Percentiles rank a stretch among this genome's conserved stretches.
Evolutionary conservation across 441 rosid species (phyloP).

Genomic region (Gossypium schwendimanii): DNA sequence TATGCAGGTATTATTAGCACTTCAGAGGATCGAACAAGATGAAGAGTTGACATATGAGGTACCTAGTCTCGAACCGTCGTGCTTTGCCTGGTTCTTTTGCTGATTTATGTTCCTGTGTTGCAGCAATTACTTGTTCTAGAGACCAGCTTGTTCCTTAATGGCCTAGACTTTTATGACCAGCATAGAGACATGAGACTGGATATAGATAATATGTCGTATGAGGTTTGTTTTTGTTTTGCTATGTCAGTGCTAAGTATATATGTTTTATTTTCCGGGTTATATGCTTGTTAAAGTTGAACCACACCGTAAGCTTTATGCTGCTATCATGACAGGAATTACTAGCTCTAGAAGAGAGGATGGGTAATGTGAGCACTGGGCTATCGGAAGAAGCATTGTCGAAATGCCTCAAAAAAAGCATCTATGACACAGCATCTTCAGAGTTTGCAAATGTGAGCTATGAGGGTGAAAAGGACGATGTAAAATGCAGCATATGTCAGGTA

Average conservation of each 20-base stretch:
- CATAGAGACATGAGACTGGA: constrained; percentile 96
- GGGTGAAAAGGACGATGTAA: constrained; percentile 45
- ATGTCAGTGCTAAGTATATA: neutral
- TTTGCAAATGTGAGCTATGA: constrained; percentile 17
- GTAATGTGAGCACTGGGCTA: constrained; percentile 85
- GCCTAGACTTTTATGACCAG: constrained; percentile 70
- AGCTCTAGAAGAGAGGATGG: constrained; percentile 94
- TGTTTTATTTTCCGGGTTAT: neutral
- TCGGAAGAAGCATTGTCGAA: constrained; percentile 69
- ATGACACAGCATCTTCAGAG: constrained; percentile 28
- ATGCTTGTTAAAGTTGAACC: neutral
- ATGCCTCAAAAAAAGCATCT: constrained; percentile 54
- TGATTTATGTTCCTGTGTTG: constrained; percentile 14
- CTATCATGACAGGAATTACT: constrained; percentile 58
- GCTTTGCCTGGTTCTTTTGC: constrained; percentile 5
- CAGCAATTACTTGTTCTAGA: constrained; percentile 83
- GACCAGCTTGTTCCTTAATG: constrained; percentile 61
- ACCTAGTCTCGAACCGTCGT: constrained; percentile 14
- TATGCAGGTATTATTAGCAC: constrained; percentile 65
- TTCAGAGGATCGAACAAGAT: constrained; percentile 84
- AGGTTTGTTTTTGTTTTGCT: constrained; percentile 42
- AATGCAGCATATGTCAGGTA: constrained; percentile 95
- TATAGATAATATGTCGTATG: constrained; percentile 94
- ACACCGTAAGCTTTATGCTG: neutral
- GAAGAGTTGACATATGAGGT: constrained; percentile 83